Conservation (phyloP, 2,329 filamentous ascomycete species). For the Hymenoscyphus salicellus region DNA sequence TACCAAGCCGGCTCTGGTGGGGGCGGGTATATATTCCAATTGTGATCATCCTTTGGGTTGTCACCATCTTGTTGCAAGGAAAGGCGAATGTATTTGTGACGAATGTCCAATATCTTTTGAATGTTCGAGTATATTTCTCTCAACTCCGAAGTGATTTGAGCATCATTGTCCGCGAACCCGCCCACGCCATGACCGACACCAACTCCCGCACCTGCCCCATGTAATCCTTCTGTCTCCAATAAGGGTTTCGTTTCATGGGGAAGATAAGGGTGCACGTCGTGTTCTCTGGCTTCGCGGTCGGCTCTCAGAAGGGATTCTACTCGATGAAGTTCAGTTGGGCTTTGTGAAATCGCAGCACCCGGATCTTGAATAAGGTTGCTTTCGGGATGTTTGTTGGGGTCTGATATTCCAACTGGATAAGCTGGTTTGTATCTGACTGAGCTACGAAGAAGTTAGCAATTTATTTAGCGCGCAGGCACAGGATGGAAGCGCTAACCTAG, state of each 20-base stretch:
- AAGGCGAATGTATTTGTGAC: slow-evolving; percentile 82
- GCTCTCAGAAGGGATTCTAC: slow-evolving; percentile 29
- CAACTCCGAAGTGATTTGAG: slow-evolving; percentile 79
- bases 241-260: slow-evolving; percentile 55
- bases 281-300: slow-evolving; percentile 38
- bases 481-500: slow-evolving; percentile 18
- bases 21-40: slow-evolving; percentile 86
- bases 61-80: slow-evolving; percentile 79
- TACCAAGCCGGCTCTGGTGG: slow-evolving; percentile 91
- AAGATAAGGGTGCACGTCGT: slow-evolving; percentile 48
- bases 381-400: slow-evolving; percentile 33
- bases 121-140: slow-evolving; percentile 86
- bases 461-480: background rate
- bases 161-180: slow-evolving; percentile 68
- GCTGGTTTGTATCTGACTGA: slow-evolving; percentile 28
- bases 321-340: slow-evolving; percentile 17
- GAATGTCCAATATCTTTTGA: slow-evolving; percentile 80
- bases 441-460: slow-evolving; percentile 15
- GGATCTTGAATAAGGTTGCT: slow-evolving; percentile 34
- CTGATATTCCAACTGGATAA: slow-evolving; percentile 31
- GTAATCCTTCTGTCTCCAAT: slow-evolving; percentile 51
- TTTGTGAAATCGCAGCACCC: slow-evolving; percentile 12
- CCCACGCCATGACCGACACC: slow-evolving; percentile 58
- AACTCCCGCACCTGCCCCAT: slow-evolving; percentile 56
- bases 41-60: slow-evolving; percentile 80